Percentiles rank a stretch among this genome's conserved stretches.
Evolutionary conservation across 1,284 basidiomycete species (phyloP).

Genomic region (Malassezia sympodialis): DNA sequence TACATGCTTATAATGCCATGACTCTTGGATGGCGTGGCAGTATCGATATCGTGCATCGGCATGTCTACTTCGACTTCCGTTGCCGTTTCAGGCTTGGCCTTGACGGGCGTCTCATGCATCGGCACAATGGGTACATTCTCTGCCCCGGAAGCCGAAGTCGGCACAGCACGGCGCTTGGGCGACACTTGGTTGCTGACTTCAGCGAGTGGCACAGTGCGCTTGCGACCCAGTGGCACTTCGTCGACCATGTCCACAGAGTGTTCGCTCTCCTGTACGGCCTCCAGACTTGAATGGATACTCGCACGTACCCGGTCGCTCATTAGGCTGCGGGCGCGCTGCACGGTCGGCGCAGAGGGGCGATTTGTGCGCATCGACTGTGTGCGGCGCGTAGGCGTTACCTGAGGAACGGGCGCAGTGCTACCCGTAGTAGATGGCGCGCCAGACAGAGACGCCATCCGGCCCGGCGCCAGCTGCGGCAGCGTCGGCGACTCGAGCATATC

Average conservation of each 20-base stretch:
- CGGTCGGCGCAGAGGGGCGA: conserved; percentile 2
- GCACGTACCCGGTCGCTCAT: conserved; percentile 13
- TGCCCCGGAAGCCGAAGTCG: neutral
- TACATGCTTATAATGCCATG: conserved; percentile 1
- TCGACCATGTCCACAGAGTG: neutral
- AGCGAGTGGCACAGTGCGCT: conserved; percentile 8
- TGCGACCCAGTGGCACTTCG: neutral
- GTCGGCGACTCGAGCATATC: conserved; percentile 7
- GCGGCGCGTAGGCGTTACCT: conserved; percentile 4
- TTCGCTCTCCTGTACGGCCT: conserved; percentile 7
- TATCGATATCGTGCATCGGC: neutral
- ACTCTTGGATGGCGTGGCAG: neutral
- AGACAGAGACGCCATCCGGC: neutral
- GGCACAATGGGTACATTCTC: neutral
- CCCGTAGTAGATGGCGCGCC: neutral
- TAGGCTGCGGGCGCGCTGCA: conserved; percentile 13
- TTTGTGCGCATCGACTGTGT: neutral
- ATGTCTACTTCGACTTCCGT: neutral
- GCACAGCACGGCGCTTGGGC: conserved; percentile 12
- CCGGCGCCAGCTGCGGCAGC: neutral
- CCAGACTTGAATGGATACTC: conserved; percentile 15
- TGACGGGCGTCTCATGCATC: neutral
- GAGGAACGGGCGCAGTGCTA: neutral
- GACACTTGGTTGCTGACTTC: conserved; percentile 9
- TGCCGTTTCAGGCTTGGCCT: neutral